These are phyloP conservation scores for Solanum lignicaule DNA, from an alignment of 257 asterid species.

Conservation along the genomic window DNA sequence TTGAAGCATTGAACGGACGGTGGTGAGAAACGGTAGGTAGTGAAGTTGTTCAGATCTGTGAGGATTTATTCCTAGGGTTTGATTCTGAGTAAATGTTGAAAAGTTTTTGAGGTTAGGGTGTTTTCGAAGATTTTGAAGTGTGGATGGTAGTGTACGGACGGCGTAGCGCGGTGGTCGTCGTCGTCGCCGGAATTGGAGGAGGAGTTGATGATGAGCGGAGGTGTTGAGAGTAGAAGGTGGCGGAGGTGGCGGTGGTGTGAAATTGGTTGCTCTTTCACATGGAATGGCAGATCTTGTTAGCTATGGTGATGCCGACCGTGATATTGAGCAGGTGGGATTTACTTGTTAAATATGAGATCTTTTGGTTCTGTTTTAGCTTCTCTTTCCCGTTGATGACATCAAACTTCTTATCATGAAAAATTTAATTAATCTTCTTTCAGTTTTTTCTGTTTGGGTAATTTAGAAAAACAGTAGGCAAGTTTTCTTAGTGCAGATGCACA, in stretches of 20 bases:
- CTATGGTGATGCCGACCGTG: slow-evolving; percentile 73
- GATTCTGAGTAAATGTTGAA: slow-evolving; percentile 2
- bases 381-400: neutral
- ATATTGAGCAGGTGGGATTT: slow-evolving; percentile 61
- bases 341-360: neutral
- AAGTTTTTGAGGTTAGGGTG: slow-evolving; percentile 10
- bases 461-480: neutral
- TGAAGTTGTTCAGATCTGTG: slow-evolving; percentile 19
- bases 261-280: slow-evolving; percentile 62
- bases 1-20: neutral
- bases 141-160: slow-evolving; percentile 64
- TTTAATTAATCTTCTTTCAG: neutral
- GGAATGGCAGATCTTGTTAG: slow-evolving; percentile 99
- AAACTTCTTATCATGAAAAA: neutral
- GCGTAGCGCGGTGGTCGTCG: slow-evolving; percentile 28
- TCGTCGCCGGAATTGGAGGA: slow-evolving; percentile 2
- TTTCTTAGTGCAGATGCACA: neutral
- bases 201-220: slow-evolving; percentile 80
- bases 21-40: neutral
- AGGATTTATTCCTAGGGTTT: slow-evolving; percentile 7
- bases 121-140: slow-evolving; percentile 23
- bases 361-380: neutral
- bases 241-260: slow-evolving; percentile 61
- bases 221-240: slow-evolving; percentile 41
- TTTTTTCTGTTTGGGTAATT: neutral